Evolutionary conservation across 768 basidiomycete genomes (phyloP).

Genomic region (Leccinum subgranulosum): DNA sequence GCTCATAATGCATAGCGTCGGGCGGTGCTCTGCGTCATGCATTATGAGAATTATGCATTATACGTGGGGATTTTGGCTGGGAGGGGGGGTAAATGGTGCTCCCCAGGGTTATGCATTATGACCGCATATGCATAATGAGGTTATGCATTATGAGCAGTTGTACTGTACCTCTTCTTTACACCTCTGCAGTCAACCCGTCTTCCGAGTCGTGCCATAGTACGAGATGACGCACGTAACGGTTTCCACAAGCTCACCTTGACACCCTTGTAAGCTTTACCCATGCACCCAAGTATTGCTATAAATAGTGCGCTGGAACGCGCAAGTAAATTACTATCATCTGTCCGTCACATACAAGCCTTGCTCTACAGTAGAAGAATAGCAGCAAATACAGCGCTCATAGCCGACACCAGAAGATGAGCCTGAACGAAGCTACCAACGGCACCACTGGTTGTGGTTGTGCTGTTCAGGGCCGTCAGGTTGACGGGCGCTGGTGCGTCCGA

Average conservation of each 20-base stretch:
- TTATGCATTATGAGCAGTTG: no score
- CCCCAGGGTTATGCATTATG: no score
- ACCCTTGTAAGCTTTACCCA: no score
- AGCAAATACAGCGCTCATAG: constrained; percentile 9
- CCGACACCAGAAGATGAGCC: constrained; percentile 4
- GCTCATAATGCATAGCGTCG: no score
- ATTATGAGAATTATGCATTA: no score
- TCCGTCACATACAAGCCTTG: background rate
- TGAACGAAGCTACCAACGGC: constrained; percentile 1
- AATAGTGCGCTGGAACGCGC: background rate
- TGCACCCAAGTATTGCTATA: background rate
- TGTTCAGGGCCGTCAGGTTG: constrained; percentile 32
- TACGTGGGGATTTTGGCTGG: no score
- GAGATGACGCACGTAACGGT: background rate
- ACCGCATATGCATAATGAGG: no score
- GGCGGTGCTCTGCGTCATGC: no score
- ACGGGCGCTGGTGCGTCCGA: constrained; percentile 34
- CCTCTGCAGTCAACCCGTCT: background rate
- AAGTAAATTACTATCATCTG: constrained; percentile 5
- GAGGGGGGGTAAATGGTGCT: no score
- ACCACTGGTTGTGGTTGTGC: background rate
- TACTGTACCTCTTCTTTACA: background rate
- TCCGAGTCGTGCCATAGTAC: background rate
- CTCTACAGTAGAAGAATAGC: constrained; percentile 14
- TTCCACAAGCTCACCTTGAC: background rate